Percentiles rank a stretch among this genome's conserved stretches.
These are phyloP conservation scores for Colletotrichum chlorophyti DNA, from an alignment of 2,329 filamentous ascomycete species.

Conservation along the genomic window DNA sequence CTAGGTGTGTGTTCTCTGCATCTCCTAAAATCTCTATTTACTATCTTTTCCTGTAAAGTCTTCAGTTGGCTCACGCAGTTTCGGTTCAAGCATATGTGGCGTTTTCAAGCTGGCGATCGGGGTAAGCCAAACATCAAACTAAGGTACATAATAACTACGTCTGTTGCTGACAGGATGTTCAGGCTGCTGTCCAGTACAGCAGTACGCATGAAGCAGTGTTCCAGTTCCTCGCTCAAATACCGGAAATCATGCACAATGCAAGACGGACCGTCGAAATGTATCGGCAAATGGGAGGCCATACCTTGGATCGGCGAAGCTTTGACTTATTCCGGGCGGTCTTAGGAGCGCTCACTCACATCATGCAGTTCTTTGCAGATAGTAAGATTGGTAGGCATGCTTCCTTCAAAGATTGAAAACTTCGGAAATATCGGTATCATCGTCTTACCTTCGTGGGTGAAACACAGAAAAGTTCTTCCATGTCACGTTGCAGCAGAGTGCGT, in stretches of 20 bases:
- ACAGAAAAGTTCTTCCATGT: conserved; percentile 3
- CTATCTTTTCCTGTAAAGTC: no score
- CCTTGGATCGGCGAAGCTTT: conserved; percentile 19
- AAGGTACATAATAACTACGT: no score
- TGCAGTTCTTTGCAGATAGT: conserved; percentile 28
- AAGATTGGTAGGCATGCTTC: neutral
- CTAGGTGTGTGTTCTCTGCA: no score
- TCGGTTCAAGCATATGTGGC: conserved; percentile 4
- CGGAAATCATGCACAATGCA: conserved; percentile 14
- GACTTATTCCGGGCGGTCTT: conserved; percentile 21
- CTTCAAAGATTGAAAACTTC: neutral
- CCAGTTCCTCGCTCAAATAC: conserved; percentile 17
- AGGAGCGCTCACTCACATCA: conserved; percentile 11
- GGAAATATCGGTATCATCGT: no score
- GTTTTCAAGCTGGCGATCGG: neutral
- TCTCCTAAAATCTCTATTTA: no score
- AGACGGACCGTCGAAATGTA: conserved; percentile 24
- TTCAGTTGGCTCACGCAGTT: no score
- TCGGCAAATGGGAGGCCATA: conserved; percentile 5
- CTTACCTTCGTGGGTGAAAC: no score
- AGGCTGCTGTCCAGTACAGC: neutral
- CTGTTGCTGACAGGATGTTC: no score
- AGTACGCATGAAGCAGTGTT: conserved; percentile 4
- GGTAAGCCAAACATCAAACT: no score
- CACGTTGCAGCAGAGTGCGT: conserved; percentile 2